These are phyloP conservation scores for Aspergillus olivimuriae DNA, from an alignment of 495 filamentous ascomycete species.

Conservation along the genomic window DNA sequence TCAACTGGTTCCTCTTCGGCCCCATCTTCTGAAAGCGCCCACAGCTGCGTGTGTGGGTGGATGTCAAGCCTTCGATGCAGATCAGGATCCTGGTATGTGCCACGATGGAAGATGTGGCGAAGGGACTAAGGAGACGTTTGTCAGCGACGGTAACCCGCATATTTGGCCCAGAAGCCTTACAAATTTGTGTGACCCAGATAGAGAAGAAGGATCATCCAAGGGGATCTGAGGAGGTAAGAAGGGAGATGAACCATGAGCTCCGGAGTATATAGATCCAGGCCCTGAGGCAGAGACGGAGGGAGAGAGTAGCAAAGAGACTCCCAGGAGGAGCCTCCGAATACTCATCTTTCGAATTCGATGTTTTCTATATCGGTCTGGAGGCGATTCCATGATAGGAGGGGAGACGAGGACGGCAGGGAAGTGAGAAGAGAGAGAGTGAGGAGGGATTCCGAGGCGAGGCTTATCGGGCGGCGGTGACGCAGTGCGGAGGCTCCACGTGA, in stretches of 20 bases:
- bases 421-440: neutral
- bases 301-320: conserved; percentile 15
- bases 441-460: conserved; percentile 4
- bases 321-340: conserved; percentile 17
- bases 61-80: conserved; percentile 74
- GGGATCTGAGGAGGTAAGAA: conserved; percentile 31
- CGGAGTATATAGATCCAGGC: conserved; percentile 27
- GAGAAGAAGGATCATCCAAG: conserved; percentile 12
- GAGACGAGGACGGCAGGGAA: conserved; percentile 11
- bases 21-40: conserved; percentile 60
- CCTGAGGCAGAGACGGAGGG: conserved; percentile 20
- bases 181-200: conserved; percentile 28
- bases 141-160: too few relatives aligned
- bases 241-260: conserved; percentile 20
- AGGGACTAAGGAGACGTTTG: too few relatives aligned
- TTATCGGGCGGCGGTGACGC: conserved; percentile 23
- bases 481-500: conserved; percentile 21
- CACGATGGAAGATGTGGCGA: conserved; percentile 88
- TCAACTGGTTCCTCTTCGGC: conserved; percentile 31
- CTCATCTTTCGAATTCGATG: conserved; percentile 7
- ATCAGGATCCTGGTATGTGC: conserved; percentile 62
- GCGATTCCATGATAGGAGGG: conserved; percentile 11
- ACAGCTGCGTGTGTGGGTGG: conserved; percentile 52
- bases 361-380: conserved; percentile 8
- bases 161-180: conserved; percentile 22